Evolutionary conservation across 345 rosid genomes (phyloP).

Genomic region (Euphorbia peplus): DNA sequence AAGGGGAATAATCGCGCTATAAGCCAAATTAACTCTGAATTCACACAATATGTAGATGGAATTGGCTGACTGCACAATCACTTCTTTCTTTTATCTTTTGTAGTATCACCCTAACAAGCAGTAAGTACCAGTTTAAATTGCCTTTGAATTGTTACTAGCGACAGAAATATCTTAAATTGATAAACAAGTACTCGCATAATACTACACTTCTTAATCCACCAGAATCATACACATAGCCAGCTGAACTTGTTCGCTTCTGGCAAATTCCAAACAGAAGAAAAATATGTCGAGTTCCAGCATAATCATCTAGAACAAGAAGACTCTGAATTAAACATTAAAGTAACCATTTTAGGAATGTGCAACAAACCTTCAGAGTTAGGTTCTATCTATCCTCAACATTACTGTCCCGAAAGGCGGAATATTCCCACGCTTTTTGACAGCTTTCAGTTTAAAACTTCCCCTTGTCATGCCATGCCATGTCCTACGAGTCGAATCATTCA

Average conservation of each 20-base stretch:
- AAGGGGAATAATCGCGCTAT: no score
- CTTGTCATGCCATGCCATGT: not conserved
- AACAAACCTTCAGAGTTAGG: not conserved
- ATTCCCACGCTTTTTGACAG: not conserved
- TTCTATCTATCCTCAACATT: not conserved
- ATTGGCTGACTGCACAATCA: no score
- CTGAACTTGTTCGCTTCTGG: slow-evolving; percentile 1
- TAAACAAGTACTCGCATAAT: not conserved
- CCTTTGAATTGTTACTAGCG: not conserved
- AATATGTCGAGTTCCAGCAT: slow-evolving; percentile 13
- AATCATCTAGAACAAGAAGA: slow-evolving; percentile 7
- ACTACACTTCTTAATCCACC: slow-evolving; percentile 14
- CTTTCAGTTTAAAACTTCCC: not conserved
- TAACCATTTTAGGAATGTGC: not conserved
- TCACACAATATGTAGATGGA: not conserved
- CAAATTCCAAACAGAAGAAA: slow-evolving; percentile 13
- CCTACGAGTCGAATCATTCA: not conserved
- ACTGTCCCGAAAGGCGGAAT: not conserved
- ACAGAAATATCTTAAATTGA: not conserved
- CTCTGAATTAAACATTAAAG: slow-evolving; percentile 3
- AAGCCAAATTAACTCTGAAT: not conserved
- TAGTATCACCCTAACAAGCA: no score
- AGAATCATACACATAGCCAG: not conserved
- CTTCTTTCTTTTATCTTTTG: no score
- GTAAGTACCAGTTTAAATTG: no score